Base-by-base conservation (phyloP, 805 yeast genomes). In the Hanseniaspora singularis region DNA sequence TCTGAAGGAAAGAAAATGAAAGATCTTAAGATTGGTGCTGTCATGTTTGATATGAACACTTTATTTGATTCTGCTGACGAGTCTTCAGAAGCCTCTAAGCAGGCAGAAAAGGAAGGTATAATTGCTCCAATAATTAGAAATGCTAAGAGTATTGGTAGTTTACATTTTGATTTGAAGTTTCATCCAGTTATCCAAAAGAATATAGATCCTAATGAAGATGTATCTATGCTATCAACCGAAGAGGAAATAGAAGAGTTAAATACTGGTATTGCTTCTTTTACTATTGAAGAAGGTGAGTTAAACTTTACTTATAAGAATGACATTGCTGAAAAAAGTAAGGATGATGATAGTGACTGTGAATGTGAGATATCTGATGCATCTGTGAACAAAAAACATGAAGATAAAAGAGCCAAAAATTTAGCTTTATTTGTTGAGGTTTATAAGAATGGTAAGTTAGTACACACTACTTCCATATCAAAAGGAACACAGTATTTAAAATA, bases 1-100 rank as follows among this genome's bases (percentile, higher is more conserved):
- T 85, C 89, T 59, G 87, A 77, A 36, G 38, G 46, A 8, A 74
- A 75, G 50, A 75, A 81, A 60, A 33, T 57, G 63, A 79, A 84
- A 58, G 96, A 92, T 64, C 80, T 81, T 58, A 67, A 70, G 34
- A 68, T 92, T 61, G 99, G 98, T 52, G 69, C 77, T 27, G 68
- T 69, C 41, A 73, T 74, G 48, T 65, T 68, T 22, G 67, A 73
- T 53, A 51, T 77, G 38, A 60, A 67, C 9, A 70, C 78, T 12
- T 70, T 79, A 28, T 73, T 92, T 53, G 41, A 37, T 16, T 44
- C 48, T 20, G 48, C 48, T 18, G 41, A 30, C 24, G 48, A 44
- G 18, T 36, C 48, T 3, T 37, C 48, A 10, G 37, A 4, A 23
- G 41, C 41, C 15, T 37, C 37, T 3, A 28, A 44, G 19, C 33